Percentiles rank a stretch among this genome's conserved stretches.
Evolutionary conservation across 2,329 filamentous ascomycete species (phyloP).

Genomic region (Sclerotinia borealis): DNA sequence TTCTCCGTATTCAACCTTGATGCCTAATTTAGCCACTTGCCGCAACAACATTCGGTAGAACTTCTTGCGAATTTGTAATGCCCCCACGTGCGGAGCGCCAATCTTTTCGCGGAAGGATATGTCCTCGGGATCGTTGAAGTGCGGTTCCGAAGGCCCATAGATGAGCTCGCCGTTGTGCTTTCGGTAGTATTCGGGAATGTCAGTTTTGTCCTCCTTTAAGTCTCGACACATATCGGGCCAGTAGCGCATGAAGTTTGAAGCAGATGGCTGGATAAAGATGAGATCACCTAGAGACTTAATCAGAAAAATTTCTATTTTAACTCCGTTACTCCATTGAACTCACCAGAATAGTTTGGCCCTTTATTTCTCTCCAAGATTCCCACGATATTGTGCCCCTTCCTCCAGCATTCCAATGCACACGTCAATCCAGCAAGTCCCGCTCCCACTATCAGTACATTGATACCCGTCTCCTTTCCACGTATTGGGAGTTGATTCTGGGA

Average conservation of each 20-base stretch:
- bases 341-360: no score
- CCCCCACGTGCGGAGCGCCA: neutral
- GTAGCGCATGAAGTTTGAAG: conserved; percentile 47
- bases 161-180: conserved; percentile 34
- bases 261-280: conserved; percentile 49
- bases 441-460: conserved; percentile 46
- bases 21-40: conserved; percentile 42
- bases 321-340: no score
- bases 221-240: conserved; percentile 38
- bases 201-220: neutral
- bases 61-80: conserved; percentile 47
- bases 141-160: conserved; percentile 30
- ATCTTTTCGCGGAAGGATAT: conserved; percentile 40
- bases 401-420: conserved; percentile 51
- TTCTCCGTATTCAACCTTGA: conserved; percentile 48
- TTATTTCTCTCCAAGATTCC: conserved; percentile 42
- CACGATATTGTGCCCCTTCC: conserved; percentile 51
- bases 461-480: no score
- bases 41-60: conserved; percentile 46
- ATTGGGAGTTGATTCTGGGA: no score
- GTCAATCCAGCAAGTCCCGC: conserved; percentile 53
- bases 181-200: conserved; percentile 37
- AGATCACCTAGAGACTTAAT: conserved; percentile 32
- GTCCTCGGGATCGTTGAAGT: conserved; percentile 33
- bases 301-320: no score